phyloP scores from a whole-genome alignment of 129 eudicot species.

The Helianthus annuus region DNA sequence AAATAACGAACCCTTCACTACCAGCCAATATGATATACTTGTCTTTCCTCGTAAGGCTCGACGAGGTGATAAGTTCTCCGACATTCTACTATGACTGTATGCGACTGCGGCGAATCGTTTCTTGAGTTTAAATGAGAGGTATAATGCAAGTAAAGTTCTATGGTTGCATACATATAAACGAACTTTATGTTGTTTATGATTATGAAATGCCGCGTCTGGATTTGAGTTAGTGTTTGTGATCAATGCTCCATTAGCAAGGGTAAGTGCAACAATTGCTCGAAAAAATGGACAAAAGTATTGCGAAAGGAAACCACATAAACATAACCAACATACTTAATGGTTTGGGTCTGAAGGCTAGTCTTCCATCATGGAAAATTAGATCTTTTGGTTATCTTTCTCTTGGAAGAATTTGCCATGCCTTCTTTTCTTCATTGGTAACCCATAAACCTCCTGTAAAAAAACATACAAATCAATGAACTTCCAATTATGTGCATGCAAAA shows the following conservation, averaged over 20 bases:
- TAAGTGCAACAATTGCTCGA: conserved; percentile 37
- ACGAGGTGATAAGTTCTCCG: conserved; percentile 64
- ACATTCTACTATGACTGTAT: conserved; percentile 58
- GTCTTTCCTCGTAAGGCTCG: conserved; percentile 58
- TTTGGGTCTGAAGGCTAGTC: conserved; percentile 68
- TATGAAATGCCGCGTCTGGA: neutral
- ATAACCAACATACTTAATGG: conserved; percentile 40
- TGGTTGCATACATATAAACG: conserved; percentile 59
- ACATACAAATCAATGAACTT: neutral
- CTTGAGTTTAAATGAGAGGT: conserved; percentile 42
- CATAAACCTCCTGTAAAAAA: conserved; percentile 49
- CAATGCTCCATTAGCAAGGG: conserved; percentile 28
- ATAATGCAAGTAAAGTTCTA: conserved; percentile 58
- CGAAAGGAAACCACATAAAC: conserved; percentile 75
- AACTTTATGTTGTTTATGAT: neutral
- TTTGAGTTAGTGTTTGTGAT: conserved; percentile 17
- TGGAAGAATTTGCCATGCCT: conserved; percentile 44
- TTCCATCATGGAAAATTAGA: conserved; percentile 73
- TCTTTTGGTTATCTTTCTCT: conserved; percentile 59
- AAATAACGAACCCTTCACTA: conserved; percentile 51
- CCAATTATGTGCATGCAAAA: too few relatives aligned
- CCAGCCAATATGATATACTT: conserved; percentile 69
- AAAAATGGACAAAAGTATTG: conserved; percentile 37
- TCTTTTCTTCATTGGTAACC: conserved; percentile 44
- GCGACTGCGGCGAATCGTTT: conserved; percentile 59